These are phyloP conservation scores for Azolla pinnata DNA, from an alignment of 75 land plant genomes.

Conservation along the genomic window DNA sequence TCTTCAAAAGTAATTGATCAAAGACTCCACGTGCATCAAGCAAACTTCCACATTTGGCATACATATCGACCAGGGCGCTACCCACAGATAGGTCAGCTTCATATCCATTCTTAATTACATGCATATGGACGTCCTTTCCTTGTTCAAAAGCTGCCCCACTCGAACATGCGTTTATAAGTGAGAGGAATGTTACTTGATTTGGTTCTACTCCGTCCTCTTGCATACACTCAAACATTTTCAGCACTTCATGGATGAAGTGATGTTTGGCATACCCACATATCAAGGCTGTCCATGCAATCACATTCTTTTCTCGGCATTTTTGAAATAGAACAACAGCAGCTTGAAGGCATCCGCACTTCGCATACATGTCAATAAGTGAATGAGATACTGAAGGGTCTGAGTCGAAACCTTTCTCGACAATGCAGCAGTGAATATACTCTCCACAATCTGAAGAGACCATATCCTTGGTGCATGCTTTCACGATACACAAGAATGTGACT, in stretches of 20 bases:
- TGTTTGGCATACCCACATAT: slow-evolving; percentile 35
- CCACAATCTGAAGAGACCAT: slow-evolving; percentile 31
- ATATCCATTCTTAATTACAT: slow-evolving; percentile 9
- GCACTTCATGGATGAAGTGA: slow-evolving; percentile 27
- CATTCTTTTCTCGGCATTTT: slow-evolving; percentile 17
- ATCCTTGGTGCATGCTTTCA: slow-evolving; percentile 36
- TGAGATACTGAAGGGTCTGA: slow-evolving; percentile 17
- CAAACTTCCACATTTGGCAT: slow-evolving; percentile 12
- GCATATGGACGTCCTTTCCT: slow-evolving; percentile 19
- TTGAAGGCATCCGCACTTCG: slow-evolving; percentile 30
- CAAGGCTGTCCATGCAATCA: slow-evolving; percentile 39
- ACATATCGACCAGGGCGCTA: slow-evolving; percentile 11
- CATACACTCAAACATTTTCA: slow-evolving; percentile 32
- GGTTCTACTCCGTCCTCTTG: slow-evolving; percentile 24
- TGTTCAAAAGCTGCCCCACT: slow-evolving; percentile 30
- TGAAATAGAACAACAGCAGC: slow-evolving; percentile 22
- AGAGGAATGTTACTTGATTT: slow-evolving; percentile 30
- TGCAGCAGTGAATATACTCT: slow-evolving; percentile 27
- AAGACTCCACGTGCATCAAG: slow-evolving; percentile 4
- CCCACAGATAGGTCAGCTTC: not conserved
- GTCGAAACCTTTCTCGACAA: slow-evolving; percentile 18
- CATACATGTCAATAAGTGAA: slow-evolving; percentile 48
- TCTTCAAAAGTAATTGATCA: not conserved
- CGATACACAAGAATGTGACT: slow-evolving; percentile 27
- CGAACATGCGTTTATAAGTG: slow-evolving; percentile 39